Evolutionary conservation across 345 rosid genomes (phyloP).

Genomic region (Acer yangbiense): DNA sequence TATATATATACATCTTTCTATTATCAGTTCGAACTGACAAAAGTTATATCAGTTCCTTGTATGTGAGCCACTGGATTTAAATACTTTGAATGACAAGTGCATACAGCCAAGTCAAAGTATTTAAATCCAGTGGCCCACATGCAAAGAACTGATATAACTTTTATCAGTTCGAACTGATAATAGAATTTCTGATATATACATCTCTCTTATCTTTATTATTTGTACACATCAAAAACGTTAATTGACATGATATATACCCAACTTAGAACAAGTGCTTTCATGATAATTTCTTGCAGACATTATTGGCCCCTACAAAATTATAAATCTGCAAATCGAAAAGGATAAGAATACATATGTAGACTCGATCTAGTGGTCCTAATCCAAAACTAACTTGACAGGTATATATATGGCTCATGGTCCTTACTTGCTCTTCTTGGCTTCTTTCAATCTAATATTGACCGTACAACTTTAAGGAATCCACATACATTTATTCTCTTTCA

Average conservation of each 20-base stretch:
- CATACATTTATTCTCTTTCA: neutral
- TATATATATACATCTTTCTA: no score
- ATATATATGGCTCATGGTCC: conserved; percentile 5
- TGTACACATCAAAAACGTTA: neutral
- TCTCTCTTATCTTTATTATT: neutral
- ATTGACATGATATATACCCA: neutral
- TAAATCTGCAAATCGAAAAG: conserved; percentile 6
- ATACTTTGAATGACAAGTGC: no score
- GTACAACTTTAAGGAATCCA: neutral
- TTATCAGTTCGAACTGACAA: no score
- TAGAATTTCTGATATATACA: no score
- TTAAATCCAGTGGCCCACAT: no score
- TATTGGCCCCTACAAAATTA: neutral
- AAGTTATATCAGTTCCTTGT: no score
- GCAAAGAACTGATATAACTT: no score
- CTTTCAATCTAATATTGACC: neutral
- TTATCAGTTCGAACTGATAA: no score
- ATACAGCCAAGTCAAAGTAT: no score
- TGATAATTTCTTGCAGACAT: neutral
- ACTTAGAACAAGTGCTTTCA: neutral
- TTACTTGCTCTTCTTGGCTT: neutral
- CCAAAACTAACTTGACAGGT: conserved; percentile 1
- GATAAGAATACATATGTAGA: conserved; percentile 24
- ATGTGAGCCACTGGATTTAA: no score
- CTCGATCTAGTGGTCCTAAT: conserved; percentile 21